These are phyloP conservation scores for Trichoderma virens DNA, from an alignment of 495 filamentous ascomycete species.

Conservation along the genomic window DNA sequence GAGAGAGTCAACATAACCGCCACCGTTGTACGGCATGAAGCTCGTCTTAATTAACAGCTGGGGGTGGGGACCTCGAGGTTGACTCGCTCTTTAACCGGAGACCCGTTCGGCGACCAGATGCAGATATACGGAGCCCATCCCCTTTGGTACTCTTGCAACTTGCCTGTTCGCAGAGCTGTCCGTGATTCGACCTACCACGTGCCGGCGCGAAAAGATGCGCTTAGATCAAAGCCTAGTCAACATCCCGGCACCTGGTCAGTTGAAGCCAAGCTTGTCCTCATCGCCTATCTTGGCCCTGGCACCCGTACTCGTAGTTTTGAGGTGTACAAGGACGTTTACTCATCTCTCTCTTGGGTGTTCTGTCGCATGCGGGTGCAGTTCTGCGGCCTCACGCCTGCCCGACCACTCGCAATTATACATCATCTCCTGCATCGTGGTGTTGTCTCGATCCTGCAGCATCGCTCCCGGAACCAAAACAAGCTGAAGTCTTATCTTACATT, in stretches of 20 bases:
- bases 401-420: background rate
- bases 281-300: background rate
- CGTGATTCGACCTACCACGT: background rate
- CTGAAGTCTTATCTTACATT: background rate
- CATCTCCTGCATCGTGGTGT: background rate
- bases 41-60: background rate
- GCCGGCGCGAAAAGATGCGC: background rate
- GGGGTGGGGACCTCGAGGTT: background rate
- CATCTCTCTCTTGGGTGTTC: background rate
- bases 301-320: no score
- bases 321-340: background rate
- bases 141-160: background rate
- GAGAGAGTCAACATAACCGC: background rate
- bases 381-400: background rate
- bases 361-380: background rate
- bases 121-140: background rate
- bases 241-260: background rate
- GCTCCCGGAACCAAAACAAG: background rate
- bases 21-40: background rate
- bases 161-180: background rate
- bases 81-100: background rate
- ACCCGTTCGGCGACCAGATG: constrained; percentile 5
- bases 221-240: background rate
- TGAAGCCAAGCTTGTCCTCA: background rate
- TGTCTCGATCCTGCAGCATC: constrained; percentile 6